phyloP scores from a whole-genome alignment of 805 yeast genomes.

The Candida andamanensis region DNA sequence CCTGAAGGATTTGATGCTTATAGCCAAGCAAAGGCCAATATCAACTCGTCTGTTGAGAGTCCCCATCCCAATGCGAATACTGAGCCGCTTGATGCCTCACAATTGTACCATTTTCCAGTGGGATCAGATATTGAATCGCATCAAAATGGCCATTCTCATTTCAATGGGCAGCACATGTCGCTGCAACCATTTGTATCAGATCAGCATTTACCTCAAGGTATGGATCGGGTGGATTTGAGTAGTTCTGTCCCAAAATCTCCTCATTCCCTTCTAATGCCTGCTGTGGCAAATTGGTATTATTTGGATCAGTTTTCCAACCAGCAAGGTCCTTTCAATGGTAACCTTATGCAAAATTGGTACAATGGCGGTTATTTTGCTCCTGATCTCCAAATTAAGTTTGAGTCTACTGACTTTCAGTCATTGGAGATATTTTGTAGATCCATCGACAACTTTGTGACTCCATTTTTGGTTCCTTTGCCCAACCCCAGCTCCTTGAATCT shows the following conservation, averaged over 20 bases:
- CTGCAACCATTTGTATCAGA: no score
- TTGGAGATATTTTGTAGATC: slow-evolving; percentile 49
- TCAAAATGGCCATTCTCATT: neutral
- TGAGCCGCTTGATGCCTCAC: slow-evolving; percentile 2
- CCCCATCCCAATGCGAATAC: slow-evolving; percentile 33
- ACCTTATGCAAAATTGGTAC: slow-evolving; percentile 76
- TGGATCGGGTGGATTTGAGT: neutral
- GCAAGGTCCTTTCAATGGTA: slow-evolving; percentile 80
- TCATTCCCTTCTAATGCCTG: slow-evolving; percentile 1
- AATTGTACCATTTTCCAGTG: neutral
- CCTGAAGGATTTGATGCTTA: slow-evolving; percentile 52
- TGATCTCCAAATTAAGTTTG: slow-evolving; percentile 54
- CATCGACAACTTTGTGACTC: slow-evolving; percentile 47
- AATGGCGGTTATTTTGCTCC: slow-evolving; percentile 51
- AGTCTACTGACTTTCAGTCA: slow-evolving; percentile 49
- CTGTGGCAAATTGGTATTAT: slow-evolving; percentile 60
- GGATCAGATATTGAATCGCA: neutral
- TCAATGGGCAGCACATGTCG: no score
- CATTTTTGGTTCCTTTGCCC: slow-evolving; percentile 60
- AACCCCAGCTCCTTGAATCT: no score
- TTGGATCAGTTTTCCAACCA: slow-evolving; percentile 63
- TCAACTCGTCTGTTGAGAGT: slow-evolving; percentile 2
- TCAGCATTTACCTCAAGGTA: neutral
- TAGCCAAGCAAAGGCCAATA: slow-evolving; percentile 25
- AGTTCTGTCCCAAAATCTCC: neutral